Base-by-base conservation (phyloP, 257 asterid genomes). In the Nicotiana sylvestris region DNA sequence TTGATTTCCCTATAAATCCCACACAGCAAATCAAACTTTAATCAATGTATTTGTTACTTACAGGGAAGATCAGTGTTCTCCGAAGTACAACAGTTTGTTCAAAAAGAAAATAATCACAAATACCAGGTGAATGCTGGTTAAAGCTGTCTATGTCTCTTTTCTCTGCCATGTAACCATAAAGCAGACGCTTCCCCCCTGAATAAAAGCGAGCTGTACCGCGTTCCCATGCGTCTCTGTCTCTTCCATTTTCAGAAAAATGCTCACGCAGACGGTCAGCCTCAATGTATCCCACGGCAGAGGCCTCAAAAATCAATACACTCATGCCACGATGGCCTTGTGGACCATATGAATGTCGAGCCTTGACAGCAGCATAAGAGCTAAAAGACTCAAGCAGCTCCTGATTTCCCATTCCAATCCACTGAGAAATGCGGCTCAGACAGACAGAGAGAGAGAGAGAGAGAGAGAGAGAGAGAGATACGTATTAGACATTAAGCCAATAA, bases 281-380 rank as follows among this genome's bases (percentile, higher is more conserved):
- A 49, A 82, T 43, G 76, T 89, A 83, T 9, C 92, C 92, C 37
- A 89, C 87, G 5, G 91, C 87, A 43, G 88, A 78, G 61, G 84
- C 84, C 67, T 89, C 89, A 76, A 89, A 89, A 29, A 87, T 83
- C 82, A 87, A 76, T 39, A 89, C 60, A 51, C 91, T 89, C 58
- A 89, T 86, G n/a, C 92, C 92, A 9, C 89, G 86, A 66, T 89
- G 92, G 61, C 91, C 92, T 72, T 89, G 89, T 12, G 89, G 92
- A 13, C 91, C 92, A 33, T 89, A 86, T 10, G 89, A 81, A 69
- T 89, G 91, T 4, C 87, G 76, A 46, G 92, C 87, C 87, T 53
- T 89, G 16, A 32, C 51, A 15, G 85, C 88, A 81, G 79, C 79
- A 83, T 84, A 87, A 5, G 67, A 2, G 66, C 81, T 64, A 46